Percentiles rank a stretch among this genome's conserved stretches.
phyloP scores from a whole-genome alignment of 2,329 filamentous ascomycete species.

The Celoporthe dispersa region DNA sequence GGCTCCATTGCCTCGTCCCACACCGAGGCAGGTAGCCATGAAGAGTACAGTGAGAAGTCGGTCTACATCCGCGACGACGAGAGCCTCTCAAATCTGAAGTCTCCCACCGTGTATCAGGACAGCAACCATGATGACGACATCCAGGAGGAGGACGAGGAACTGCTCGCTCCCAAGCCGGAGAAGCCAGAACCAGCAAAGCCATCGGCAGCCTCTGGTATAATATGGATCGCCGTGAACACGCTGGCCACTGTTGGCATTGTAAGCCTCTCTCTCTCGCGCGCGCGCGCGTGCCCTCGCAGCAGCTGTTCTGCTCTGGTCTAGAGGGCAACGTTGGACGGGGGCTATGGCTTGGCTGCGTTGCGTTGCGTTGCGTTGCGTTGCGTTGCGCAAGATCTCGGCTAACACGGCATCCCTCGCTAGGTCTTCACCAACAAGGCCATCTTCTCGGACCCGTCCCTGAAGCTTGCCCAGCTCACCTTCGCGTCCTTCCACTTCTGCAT shows the following conservation, averaged over 20 bases:
- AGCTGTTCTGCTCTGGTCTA: no score
- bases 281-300: no score
- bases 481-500: constrained; percentile 71
- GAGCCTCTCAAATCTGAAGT: constrained; percentile 37
- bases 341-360: no score
- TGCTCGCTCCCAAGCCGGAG: constrained; percentile 42
- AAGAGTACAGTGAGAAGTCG: constrained; percentile 42
- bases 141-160: constrained; percentile 48
- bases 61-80: constrained; percentile 40
- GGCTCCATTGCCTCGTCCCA: constrained; percentile 42
- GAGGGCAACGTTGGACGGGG: neutral
- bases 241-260: constrained; percentile 67
- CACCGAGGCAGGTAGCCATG: constrained; percentile 38
- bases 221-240: constrained; percentile 66
- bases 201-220: constrained; percentile 45
- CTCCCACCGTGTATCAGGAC: constrained; percentile 36
- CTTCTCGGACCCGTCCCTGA: constrained; percentile 65
- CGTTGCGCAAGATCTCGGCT: constrained; percentile 1
- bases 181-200: constrained; percentile 41
- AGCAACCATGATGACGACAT: constrained; percentile 45
- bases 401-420: constrained; percentile 39
- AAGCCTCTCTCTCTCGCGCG: constrained; percentile 36
- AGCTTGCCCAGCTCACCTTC: constrained; percentile 67
- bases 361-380: no score
- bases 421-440: constrained; percentile 74